These are phyloP conservation scores for Auriscalpium orientale DNA, from an alignment of 768 basidiomycete genomes.

Conservation along the genomic window DNA sequence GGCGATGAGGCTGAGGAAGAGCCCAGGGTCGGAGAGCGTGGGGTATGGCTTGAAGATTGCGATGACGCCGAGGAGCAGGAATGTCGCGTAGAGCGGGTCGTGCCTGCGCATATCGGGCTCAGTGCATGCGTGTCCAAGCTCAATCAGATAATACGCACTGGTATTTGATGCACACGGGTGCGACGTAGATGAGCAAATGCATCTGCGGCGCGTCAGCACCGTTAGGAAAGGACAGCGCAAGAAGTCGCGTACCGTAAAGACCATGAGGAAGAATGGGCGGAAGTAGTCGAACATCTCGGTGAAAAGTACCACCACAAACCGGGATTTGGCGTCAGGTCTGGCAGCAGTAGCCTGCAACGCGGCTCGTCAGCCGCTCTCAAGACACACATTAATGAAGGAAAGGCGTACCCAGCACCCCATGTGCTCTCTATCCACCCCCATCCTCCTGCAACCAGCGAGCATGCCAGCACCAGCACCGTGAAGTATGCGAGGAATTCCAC, in stretches of 20 bases:
- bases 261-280: conserved; percentile 89
- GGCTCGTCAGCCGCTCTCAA: not conserved
- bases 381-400: not conserved
- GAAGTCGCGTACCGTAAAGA: conserved; percentile 67
- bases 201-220: conserved; percentile 35
- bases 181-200: conserved; percentile 75
- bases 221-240: not conserved
- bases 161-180: conserved; percentile 84
- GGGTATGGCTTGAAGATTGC: conserved; percentile 90
- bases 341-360: conserved; percentile 57
- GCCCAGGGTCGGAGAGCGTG: conserved; percentile 79
- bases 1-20: conserved; percentile 74
- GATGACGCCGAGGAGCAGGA: conserved; percentile 68
- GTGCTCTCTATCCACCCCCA: conserved; percentile 68
- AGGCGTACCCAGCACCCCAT: conserved; percentile 76
- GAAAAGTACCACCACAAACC: conserved; percentile 99
- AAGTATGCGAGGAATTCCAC: conserved; percentile 48
- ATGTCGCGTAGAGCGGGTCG: conserved; percentile 76
- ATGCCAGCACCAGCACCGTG: conserved; percentile 38
- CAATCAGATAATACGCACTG: conserved; percentile 40
- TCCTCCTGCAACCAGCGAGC: conserved; percentile 51
- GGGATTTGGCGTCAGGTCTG: conserved; percentile 88
- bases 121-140: too few relatives aligned
- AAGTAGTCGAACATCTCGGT: conserved; percentile 99
- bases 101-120: conserved; percentile 38